A percentile compares a stretch with the other conserved stretches of the same genome.
phyloP scores from a whole-genome alignment of 2,329 filamentous ascomycete genomes.

The Colletotrichum abscissum region DNA sequence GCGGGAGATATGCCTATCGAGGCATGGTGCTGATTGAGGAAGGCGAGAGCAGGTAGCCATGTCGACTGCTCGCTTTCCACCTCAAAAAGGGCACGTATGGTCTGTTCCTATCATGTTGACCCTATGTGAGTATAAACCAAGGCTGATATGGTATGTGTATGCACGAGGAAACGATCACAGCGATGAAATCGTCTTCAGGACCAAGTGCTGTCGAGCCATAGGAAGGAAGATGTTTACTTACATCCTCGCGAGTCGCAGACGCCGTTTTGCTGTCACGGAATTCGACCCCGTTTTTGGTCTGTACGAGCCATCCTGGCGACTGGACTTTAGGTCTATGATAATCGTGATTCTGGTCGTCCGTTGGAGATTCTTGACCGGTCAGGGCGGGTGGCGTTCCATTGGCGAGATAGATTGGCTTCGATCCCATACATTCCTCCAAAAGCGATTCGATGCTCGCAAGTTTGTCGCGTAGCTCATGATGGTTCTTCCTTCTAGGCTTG shows the following conservation, averaged over 20 bases:
- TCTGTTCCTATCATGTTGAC: slow-evolving; percentile 56
- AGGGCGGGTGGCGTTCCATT: no score
- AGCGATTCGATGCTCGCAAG: slow-evolving; percentile 11
- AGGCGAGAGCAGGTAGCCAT: slow-evolving; percentile 57
- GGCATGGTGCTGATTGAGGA: slow-evolving; percentile 44
- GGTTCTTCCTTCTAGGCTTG: slow-evolving; percentile 6
- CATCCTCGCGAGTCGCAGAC: neutral
- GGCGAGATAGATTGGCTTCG: no score
- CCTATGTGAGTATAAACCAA: no score
- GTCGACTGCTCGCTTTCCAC: slow-evolving; percentile 58
- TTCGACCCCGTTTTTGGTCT: neutral
- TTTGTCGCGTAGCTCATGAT: slow-evolving; percentile 14
- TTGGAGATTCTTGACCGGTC: no score
- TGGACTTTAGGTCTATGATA: neutral
- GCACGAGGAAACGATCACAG: no score
- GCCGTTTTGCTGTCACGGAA: slow-evolving; percentile 7
- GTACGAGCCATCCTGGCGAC: neutral
- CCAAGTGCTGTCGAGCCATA: neutral
- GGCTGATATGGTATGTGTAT: no score
- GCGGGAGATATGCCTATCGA: neutral
- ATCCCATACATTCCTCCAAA: neutral
- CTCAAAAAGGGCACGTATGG: slow-evolving; percentile 68
- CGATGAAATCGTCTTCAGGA: no score
- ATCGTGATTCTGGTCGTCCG: no score
- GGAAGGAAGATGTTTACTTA: neutral